Evolutionary conservation across 768 basidiomycete genomes (phyloP), one percentile per base, ranked within the genome.

Genomic region (Suillus americanus): DNA sequence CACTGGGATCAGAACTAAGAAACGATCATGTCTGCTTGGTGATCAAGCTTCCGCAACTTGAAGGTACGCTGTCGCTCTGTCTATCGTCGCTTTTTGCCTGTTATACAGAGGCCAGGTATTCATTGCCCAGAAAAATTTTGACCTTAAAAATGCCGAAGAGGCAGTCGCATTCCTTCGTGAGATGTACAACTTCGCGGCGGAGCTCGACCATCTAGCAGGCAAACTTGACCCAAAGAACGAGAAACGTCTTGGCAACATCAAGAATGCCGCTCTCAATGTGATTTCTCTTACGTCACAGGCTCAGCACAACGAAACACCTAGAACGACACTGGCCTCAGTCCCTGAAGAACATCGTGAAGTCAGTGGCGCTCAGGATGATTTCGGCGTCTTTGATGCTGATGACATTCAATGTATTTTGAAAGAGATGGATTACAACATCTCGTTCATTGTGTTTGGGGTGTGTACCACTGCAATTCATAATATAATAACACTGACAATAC

Each of bases 181-280:
- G 54, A 66, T 68, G 67, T 69, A 61, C 37, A 69, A 69, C 59
- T 50, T 69, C 8, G 38, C 33, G 3, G 50, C 43, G 12, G 13
- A 43, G 30, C n/a, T 69, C 3, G 35, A 54, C 10, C 0, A 18
- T n/a, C 20, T 61, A 12, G 43, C 43, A 1, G n/a, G 38, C 14
- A 45, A 62, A 16, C 40, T 69, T 30, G 68, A 66, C 48, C 16
- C 5, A 5, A 5, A 8, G 3, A 67, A 60, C 48, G 12, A 45
- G 28, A 12, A 37, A 43, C 6, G 3, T 3, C 62, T 67, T 2
- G 0, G 0, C 1, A 16, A 14, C 1, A 20, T 68, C 35, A n/a
- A 57, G 2, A 14, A 0, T 2, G 64, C 4, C 13, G 59, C 64
- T 16, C 0, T 2, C 6, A 28, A 61, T 3, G 14, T 68, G 25